phyloP scores from a whole-genome alignment of 2,329 filamentous ascomycete species.

The Plectosphaerella sp. region DNA sequence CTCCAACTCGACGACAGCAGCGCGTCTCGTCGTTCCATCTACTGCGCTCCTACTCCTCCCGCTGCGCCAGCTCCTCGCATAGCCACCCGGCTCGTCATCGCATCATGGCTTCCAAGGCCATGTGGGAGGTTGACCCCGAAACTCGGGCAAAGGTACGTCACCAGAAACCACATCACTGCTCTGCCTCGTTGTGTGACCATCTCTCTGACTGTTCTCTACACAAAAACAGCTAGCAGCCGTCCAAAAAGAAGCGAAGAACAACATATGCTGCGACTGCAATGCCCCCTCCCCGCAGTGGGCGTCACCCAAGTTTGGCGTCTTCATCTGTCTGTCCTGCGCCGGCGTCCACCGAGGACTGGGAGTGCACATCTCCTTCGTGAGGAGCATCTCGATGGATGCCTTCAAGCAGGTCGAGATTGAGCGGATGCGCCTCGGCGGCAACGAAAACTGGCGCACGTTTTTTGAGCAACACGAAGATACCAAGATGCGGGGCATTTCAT shows the following conservation, averaged over 20 bases:
- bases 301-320: slow-evolving; percentile 93
- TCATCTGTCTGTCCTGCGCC: slow-evolving; percentile 95
- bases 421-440: slow-evolving; percentile 90
- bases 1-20: too few relatives aligned
- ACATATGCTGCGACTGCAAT: slow-evolving; percentile 88
- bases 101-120: slow-evolving; percentile 64
- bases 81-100: neutral
- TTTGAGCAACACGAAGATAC: slow-evolving; percentile 71
- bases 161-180: neutral
- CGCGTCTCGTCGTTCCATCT: too few relatives aligned
- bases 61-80: too few relatives aligned
- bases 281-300: slow-evolving; percentile 98
- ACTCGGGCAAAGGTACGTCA: slow-evolving; percentile 80
- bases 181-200: neutral
- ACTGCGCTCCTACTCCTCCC: too few relatives aligned
- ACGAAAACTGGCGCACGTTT: slow-evolving; percentile 81
- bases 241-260: slow-evolving; percentile 86
- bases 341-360: slow-evolving; percentile 92
- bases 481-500: slow-evolving; percentile 62
- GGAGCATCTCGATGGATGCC: slow-evolving; percentile 96
- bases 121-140: slow-evolving; percentile 99
- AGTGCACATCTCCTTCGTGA: slow-evolving; percentile 97
- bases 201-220: slow-evolving; percentile 7
- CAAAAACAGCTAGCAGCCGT: slow-evolving; percentile 72
- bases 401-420: slow-evolving; percentile 92